Evolutionary conservation across 2,329 filamentous ascomycete genomes (phyloP).

Genomic region (Periconia digitata): DNA sequence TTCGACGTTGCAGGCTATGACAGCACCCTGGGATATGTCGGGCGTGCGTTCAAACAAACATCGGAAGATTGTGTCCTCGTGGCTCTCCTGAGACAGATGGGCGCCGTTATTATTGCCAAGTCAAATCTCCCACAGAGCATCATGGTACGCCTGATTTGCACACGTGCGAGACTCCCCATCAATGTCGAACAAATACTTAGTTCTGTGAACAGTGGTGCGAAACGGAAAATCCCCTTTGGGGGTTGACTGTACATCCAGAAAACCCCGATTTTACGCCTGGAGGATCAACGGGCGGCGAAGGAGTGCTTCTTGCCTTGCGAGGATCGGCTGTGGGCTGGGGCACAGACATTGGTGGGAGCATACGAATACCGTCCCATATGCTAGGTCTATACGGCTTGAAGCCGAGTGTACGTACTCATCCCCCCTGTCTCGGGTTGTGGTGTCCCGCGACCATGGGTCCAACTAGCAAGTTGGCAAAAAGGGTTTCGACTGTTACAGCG

Average conservation of each 20-base stretch:
- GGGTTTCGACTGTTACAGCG: not conserved
- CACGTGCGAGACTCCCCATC: no score
- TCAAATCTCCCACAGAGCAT: constrained; percentile 61
- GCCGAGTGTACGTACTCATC: constrained; percentile 41
- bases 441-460: no score
- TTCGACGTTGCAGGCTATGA: constrained; percentile 53
- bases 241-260: constrained; percentile 59
- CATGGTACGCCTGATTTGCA: constrained; percentile 44
- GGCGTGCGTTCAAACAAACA: constrained; percentile 60
- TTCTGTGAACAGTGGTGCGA: constrained; percentile 58
- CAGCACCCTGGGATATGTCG: constrained; percentile 61
- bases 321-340: constrained; percentile 61
- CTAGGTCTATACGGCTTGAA: constrained; percentile 60
- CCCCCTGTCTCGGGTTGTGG: not conserved
- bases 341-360: constrained; percentile 60
- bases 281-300: constrained; percentile 63
- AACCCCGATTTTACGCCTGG: constrained; percentile 58
- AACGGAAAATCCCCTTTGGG: constrained; percentile 64
- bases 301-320: constrained; percentile 56
- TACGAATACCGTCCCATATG: constrained; percentile 62
- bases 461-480: no score
- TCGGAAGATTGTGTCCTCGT: constrained; percentile 55
- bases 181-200: constrained; percentile 45
- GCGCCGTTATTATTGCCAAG: constrained; percentile 51
- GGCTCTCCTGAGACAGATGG: constrained; percentile 58